Conservation (phyloP, 345 rosid genomes). For the Crucihimalaya himalaica region DNA sequence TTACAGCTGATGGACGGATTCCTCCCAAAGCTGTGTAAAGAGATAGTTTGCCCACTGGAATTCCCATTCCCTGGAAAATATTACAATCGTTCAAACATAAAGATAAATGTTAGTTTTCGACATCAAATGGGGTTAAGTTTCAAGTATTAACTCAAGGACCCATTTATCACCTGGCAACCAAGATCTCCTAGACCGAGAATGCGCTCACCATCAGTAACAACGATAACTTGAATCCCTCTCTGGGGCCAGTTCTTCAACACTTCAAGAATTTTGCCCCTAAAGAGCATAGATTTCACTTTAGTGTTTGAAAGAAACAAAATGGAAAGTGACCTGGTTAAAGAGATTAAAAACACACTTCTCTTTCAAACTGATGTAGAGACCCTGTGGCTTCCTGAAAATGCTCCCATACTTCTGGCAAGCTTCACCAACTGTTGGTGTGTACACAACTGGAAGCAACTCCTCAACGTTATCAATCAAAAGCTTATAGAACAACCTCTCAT, state of each 20-base stretch:
- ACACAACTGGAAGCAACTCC: conserved; percentile 93
- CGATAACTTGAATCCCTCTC: conserved; percentile 90
- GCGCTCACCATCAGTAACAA: conserved; percentile 96
- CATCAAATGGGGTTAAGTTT: not conserved
- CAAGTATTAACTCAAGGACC: conserved; percentile 4
- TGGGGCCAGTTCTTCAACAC: conserved; percentile 95
- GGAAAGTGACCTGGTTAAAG: not conserved
- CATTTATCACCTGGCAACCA: conserved; percentile 88
- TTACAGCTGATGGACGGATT: conserved; percentile 85
- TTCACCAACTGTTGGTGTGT: conserved; percentile 98
- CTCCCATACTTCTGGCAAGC: conserved; percentile 99
- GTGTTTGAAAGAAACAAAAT: conserved; percentile 12
- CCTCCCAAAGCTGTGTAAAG: conserved; percentile 92
- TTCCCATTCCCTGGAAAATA: conserved; percentile 82
- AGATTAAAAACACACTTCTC: conserved; percentile 59
- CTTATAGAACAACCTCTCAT: conserved; percentile 90
- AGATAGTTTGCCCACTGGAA: conserved; percentile 90
- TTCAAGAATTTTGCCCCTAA: conserved; percentile 90
- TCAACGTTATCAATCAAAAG: conserved; percentile 91
- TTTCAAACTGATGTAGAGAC: conserved; percentile 91
- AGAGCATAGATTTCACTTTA: conserved; percentile 34
- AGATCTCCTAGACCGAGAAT: conserved; percentile 98
- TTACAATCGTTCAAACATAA: not conserved
- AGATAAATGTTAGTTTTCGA: not conserved
- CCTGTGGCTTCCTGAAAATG: conserved; percentile 95